Evolutionary conservation across 805 yeast genomes (phyloP).

Genomic region (Starmerella riodocensis): DNA sequence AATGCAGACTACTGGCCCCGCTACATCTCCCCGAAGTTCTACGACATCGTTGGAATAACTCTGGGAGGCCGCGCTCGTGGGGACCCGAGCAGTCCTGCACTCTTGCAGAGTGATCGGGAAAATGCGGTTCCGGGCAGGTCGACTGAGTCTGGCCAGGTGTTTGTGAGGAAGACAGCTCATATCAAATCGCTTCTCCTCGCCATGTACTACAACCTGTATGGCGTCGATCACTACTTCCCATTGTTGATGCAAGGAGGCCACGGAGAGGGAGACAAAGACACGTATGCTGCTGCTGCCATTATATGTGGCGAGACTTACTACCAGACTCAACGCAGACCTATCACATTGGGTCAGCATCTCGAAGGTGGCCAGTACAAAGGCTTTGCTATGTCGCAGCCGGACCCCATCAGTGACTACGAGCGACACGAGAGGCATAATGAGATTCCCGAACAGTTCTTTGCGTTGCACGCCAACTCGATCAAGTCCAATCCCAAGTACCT

Average conservation of each 20-base stretch:
- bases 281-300: constrained; percentile 58
- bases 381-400: constrained; percentile 53
- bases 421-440: constrained; percentile 7
- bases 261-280: constrained; percentile 79
- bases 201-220: constrained; percentile 51
- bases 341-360: constrained; percentile 28
- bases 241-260: constrained; percentile 47
- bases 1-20: constrained; percentile 92
- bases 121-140: constrained; percentile 59
- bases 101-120: constrained; percentile 41
- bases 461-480: constrained; percentile 20
- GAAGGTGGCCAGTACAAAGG: constrained; percentile 15
- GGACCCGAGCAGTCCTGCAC: constrained; percentile 26
- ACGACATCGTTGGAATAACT: constrained; percentile 49
- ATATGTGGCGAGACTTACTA: constrained; percentile 48
- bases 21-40: constrained; percentile 61
- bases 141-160: constrained; percentile 56
- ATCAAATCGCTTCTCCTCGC: constrained; percentile 45
- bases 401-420: constrained; percentile 48
- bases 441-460: constrained; percentile 6
- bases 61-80: constrained; percentile 32
- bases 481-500: constrained; percentile 19
- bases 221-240: constrained; percentile 47
- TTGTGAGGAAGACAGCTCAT: constrained; percentile 46
- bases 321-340: constrained; percentile 32